These are phyloP conservation scores for Alternaria infectoria DNA, from an alignment of 2,329 filamentous ascomycete species.

Conservation along the genomic window DNA sequence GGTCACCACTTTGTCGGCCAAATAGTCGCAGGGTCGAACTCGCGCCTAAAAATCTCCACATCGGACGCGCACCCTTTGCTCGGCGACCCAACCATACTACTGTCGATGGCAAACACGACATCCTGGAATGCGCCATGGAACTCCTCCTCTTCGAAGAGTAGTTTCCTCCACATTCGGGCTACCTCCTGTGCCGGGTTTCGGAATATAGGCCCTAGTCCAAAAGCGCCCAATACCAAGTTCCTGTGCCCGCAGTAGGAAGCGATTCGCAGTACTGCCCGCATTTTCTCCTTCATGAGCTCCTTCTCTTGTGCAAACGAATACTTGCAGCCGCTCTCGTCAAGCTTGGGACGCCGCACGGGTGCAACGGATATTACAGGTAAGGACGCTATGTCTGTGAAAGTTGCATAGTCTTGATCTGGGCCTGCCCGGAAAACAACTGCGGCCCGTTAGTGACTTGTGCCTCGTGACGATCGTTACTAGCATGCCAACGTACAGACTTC, in stretches of 20 bases:
- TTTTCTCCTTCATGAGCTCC: slow-evolving; percentile 75
- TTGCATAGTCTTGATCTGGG: slow-evolving; percentile 57
- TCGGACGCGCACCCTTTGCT: slow-evolving; percentile 45
- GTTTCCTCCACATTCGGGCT: slow-evolving; percentile 53
- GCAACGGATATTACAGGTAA: slow-evolving; percentile 77
- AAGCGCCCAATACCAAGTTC: slow-evolving; percentile 53
- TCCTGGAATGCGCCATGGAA: slow-evolving; percentile 54
- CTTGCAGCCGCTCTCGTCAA: slow-evolving; percentile 68
- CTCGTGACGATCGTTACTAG: not conserved
- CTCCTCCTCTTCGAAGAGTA: slow-evolving; percentile 53
- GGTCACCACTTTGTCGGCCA: slow-evolving; percentile 44
- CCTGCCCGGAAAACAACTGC: slow-evolving; percentile 72
- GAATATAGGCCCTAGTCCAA: slow-evolving; percentile 54
- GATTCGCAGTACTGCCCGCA: slow-evolving; percentile 73
- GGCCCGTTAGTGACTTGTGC: not conserved
- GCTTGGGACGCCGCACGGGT: slow-evolving; percentile 74
- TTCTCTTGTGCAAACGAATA: slow-evolving; percentile 76
- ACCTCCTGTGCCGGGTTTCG: slow-evolving; percentile 53
- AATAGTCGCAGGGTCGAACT: slow-evolving; percentile 47
- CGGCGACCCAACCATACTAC: slow-evolving; percentile 36
- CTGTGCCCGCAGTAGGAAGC: slow-evolving; percentile 57
- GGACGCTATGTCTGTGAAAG: slow-evolving; percentile 56
- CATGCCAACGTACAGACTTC: slow-evolving; percentile 62
- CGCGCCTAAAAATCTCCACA: slow-evolving; percentile 49
- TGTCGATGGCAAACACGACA: slow-evolving; percentile 55